Base-by-base conservation (phyloP, 345 rosid species). In the Salix viminalis region DNA sequence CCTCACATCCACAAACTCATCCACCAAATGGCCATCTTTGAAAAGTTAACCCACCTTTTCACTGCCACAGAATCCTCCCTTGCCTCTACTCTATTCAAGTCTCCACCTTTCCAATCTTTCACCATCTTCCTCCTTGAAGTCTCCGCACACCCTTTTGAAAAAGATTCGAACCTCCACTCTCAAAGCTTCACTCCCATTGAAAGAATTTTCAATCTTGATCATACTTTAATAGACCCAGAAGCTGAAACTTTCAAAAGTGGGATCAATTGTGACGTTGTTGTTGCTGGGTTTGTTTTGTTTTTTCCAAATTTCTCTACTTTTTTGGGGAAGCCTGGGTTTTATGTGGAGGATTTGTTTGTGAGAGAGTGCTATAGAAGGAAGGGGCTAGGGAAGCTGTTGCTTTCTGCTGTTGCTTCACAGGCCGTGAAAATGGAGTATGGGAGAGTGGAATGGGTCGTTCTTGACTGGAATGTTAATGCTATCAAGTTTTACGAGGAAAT, bases 11-110 rank as follows among this genome's bases (percentile, higher is more conserved):
- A 90, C 94, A 93, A 91, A 65, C 89, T 91, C 21, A 96, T 92
- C 81, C 86, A 90, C 86, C 98, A 88, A 42, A 87, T 96, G 98
- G 98, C 98, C 23, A 91, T 91, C 70, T 96, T 92, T 80, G 97
- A 96, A 72, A 84, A 82, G 7, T 94, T 96, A 6, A 71, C 91
- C 14, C 82, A 93, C 73, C 87, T 83, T 79, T 91, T 72, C 89
- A 58, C 86, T 77, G 97, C 97, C 83, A 92, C 97, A 13, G 97
- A 94, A 68, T 71, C 93, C 48, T 76, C 86, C 75, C 97, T 92
- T 83, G 24, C 92, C 11, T 75, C 92, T 77, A 85, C 90, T 0
- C 97, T 94, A 79, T 92, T 94, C 83, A 83, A 50, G 79, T 85
- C 89, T n/a, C 87, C 88, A 71, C 94, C 98, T 9, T 94, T 94